Conservation (phyloP, 495 filamentous ascomycete genomes). For the Penicillium paradoxum region DNA sequence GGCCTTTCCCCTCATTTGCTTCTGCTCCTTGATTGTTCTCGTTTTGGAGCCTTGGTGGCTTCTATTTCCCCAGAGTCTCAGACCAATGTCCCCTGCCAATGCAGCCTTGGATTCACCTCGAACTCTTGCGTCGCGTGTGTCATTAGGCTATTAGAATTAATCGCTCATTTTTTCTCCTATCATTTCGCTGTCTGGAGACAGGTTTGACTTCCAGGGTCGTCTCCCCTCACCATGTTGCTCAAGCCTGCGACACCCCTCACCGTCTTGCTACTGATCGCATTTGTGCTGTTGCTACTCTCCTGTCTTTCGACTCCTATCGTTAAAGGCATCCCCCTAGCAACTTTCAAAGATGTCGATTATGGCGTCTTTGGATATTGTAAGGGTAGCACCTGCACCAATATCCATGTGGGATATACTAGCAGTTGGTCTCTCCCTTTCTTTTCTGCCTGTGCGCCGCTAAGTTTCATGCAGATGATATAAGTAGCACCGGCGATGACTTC, state of each 20-base stretch:
- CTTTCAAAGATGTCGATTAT: conserved; percentile 70
- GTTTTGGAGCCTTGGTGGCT: not conserved
- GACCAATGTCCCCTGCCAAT: conserved; percentile 7
- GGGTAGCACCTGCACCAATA: conserved; percentile 56
- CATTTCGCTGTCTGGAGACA: not conserved
- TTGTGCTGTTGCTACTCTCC: conserved; percentile 79
- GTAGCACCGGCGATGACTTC: conserved; percentile 52
- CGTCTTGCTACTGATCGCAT: conserved; percentile 78
- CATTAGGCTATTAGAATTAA: not conserved
- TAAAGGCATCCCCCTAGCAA: conserved; percentile 74
- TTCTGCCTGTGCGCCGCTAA: conserved; percentile 17
- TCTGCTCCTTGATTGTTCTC: conserved; percentile 1
- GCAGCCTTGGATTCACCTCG: not conserved
- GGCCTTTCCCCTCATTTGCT: conserved; percentile 15
- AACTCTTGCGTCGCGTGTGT: not conserved
- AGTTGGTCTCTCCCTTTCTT: conserved; percentile 51
- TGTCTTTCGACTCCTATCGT: conserved; percentile 92
- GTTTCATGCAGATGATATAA: conserved; percentile 35
- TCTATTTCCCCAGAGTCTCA: not conserved
- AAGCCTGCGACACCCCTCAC: conserved; percentile 92
- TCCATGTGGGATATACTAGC: conserved; percentile 79
- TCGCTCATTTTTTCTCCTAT: not conserved
- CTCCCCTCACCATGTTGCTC: conserved; percentile 50
- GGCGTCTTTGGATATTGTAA: conserved; percentile 92
- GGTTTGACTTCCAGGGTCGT: conserved; percentile 13